Evolutionary conservation across 441 rosid genomes (phyloP).

Genomic region (Populus tomentosa): DNA sequence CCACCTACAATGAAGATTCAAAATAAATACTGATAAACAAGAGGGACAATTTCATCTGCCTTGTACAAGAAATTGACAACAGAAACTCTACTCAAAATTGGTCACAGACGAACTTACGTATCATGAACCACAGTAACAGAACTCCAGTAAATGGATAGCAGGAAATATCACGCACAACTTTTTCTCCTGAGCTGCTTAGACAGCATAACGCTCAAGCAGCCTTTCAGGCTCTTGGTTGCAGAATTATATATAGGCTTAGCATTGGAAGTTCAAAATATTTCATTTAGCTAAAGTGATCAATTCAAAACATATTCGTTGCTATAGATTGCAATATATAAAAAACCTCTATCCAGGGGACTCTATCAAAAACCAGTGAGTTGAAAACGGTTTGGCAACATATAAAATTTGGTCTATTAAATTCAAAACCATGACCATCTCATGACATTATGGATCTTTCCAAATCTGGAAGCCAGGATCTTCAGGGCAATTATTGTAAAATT

Average conservation of each 20-base stretch:
- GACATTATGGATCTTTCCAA: background rate
- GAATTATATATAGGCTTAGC: background rate
- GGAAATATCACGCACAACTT: background rate
- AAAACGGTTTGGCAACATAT: too few relatives aligned
- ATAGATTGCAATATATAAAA: background rate
- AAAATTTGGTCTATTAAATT: background rate
- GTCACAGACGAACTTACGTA: background rate
- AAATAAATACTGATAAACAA: background rate
- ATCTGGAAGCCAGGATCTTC: background rate
- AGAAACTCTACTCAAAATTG: background rate
- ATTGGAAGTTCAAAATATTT: background rate
- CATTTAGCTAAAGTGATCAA: background rate
- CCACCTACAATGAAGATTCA: background rate
- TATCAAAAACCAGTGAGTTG: background rate
- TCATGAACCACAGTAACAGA: background rate
- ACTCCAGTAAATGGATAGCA: background rate
- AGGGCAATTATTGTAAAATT: background rate
- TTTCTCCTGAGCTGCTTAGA: background rate
- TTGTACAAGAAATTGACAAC: background rate
- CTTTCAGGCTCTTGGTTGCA: background rate
- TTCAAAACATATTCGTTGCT: background rate
- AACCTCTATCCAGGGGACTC: background rate
- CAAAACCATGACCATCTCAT: background rate
- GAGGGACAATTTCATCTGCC: background rate
- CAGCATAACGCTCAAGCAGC: background rate